Evolutionary conservation across 306 rosid species (phyloP), one percentile per base, ranked within the genome.

Genomic region (Corylus heterophylla): DNA sequence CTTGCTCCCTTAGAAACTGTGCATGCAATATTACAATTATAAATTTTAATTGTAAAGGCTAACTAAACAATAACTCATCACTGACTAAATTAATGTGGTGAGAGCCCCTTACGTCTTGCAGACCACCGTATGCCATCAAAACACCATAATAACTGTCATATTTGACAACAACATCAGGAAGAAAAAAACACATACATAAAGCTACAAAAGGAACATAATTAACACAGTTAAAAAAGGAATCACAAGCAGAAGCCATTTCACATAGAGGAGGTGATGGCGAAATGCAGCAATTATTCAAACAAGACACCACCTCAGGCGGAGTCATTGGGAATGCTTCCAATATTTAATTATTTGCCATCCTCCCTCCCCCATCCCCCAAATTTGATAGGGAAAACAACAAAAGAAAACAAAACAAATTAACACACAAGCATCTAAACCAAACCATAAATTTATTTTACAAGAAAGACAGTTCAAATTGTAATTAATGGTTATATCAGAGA

Each of bases 1-100:
- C 92, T 85, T 83, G 94, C 86, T 89, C 98, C 86, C 91, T 89
- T 76, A 94, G 80, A 90, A 91, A 94, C 98, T 94, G 88, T 56
- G 81, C n/a, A 73, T 67, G 74, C 78, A 78, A 58, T n/a, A 59
- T 54, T 12, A 84, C 4, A 72, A 55, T 39, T 37, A 55, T 27
- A 55, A 74, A 56, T 54, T 70, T 68, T 47, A 17, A 37, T 25
- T 14, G 55, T 80, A 31, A 62, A 78, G 54, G 73, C 75, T 49
- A 59, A 78, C 49, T 12, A 55, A 74, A 83, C 77, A 56, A 71
- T 11, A 72, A 54, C 7, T 58, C 63, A 68, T 42, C 47, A 61
- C 4, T 73, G 54, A 73, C 52, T n/a, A 64, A 83, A 81, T 48
- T 64, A 81, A 87, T 66, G 18, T 64, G 78, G 68, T 69, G 62